Evolutionary conservation across 345 rosid genomes (phyloP).

Genomic region (Moricandia arvensis): DNA sequence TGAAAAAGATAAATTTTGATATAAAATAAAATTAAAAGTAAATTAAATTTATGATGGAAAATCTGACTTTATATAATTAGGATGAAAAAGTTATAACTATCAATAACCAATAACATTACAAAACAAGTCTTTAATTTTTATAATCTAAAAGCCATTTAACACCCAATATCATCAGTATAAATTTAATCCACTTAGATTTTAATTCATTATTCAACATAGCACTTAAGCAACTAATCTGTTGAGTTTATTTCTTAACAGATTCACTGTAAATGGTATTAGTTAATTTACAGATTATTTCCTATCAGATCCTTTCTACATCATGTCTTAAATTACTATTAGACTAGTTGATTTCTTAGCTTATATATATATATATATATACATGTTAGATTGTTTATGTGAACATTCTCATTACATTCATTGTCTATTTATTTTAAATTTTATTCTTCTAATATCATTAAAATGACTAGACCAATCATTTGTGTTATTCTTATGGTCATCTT

Average conservation of each 20-base stretch:
- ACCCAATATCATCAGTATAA: too few species aligned
- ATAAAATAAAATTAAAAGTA: not conserved
- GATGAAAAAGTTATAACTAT: not conserved
- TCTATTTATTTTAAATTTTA: not conserved
- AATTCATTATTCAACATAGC: not conserved
- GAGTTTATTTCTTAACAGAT: not conserved
- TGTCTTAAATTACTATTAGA: not conserved
- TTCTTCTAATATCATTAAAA: not conserved
- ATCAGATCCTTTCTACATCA: not conserved
- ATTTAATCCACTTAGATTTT: not conserved
- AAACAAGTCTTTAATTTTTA: not conserved
- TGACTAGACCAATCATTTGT: not conserved
- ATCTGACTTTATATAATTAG: not conserved
- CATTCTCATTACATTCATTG: not conserved
- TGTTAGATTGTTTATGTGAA: not conserved
- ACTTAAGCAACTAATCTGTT: not conserved
- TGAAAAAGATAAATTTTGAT: not conserved
- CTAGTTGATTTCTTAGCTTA: not conserved
- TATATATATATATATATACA: not conserved
- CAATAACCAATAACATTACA: not conserved
- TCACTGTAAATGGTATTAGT: not conserved
- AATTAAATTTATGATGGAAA: not conserved
- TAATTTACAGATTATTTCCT: not conserved
- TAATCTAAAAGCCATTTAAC: not conserved
- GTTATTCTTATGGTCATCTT: constrained; percentile 1